phyloP scores from a whole-genome alignment of 306 rosid species.

The Castanospermum australe region DNA sequence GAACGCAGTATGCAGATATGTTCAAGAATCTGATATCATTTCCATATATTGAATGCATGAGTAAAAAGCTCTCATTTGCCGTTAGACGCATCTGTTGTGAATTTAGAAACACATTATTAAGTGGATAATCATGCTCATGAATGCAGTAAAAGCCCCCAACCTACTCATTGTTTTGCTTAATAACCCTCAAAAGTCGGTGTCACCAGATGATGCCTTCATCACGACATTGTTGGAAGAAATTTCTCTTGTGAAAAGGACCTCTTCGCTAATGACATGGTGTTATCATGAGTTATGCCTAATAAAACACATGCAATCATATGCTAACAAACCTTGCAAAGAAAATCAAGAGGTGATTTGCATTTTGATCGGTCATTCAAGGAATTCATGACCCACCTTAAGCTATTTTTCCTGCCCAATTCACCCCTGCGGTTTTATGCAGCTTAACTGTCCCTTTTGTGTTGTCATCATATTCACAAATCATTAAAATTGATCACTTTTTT shows the following conservation, averaged over 20 bases:
- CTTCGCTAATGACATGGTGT: constrained; percentile 21
- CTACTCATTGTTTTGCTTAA: constrained; percentile 22
- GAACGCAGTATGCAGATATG: neutral
- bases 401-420: constrained; percentile 4
- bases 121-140: constrained; percentile 31
- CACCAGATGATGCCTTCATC: constrained; percentile 33
- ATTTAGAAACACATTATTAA: constrained; percentile 31
- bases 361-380: constrained; percentile 22
- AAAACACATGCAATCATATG: neutral
- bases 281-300: constrained; percentile 17
- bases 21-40: constrained; percentile 29
- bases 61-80: neutral
- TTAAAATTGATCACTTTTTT: constrained; percentile 21
- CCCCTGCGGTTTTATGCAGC: constrained; percentile 1
- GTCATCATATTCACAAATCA: constrained; percentile 20
- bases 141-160: constrained; percentile 28
- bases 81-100: constrained; percentile 15
- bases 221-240: constrained; percentile 22
- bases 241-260: constrained; percentile 28
- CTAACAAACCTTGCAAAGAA: constrained; percentile 11
- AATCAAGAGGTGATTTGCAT: constrained; percentile 5
- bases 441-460: constrained; percentile 7
- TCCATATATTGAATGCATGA: constrained; percentile 30
- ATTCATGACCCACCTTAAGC: constrained; percentile 29
- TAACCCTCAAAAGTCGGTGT: constrained; percentile 41